A percentile compares a stretch with the other conserved stretches of the same genome.
Evolutionary conservation across 129 eudicot genomes (phyloP).

Genomic region (Chrysanthemum makinoi): DNA sequence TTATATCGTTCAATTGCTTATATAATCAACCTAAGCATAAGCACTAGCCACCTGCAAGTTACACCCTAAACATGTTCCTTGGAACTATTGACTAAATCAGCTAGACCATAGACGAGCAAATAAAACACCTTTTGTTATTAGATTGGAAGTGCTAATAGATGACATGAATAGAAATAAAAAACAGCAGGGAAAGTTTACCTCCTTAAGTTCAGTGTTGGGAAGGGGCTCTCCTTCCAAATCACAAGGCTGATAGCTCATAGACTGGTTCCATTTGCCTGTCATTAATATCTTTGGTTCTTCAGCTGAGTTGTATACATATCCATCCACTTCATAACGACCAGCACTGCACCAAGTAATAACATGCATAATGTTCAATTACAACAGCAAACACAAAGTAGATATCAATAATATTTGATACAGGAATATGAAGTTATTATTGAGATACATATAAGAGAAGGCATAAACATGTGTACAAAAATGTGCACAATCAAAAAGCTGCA

Average conservation of each 20-base stretch:
- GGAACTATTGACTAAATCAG: not conserved
- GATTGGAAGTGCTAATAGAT: not conserved
- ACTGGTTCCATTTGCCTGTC: conserved; percentile 94
- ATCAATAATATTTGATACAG: not conserved
- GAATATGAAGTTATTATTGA: too few species aligned
- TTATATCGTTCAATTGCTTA: too few species aligned
- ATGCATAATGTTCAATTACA: conserved; percentile 13
- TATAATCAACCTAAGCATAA: too few species aligned
- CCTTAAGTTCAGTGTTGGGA: conserved; percentile 77
- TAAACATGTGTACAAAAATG: too few species aligned
- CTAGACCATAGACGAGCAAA: not conserved
- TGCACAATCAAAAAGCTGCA: not conserved
- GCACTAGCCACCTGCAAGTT: too few species aligned
- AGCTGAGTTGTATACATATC: conserved; percentile 77
- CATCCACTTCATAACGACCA: conserved; percentile 94
- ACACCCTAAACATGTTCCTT: too few species aligned
- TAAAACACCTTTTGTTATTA: not conserved
- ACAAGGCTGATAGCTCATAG: conserved; percentile 92
- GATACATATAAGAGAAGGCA: too few species aligned
- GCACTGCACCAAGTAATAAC: conserved; percentile 52
- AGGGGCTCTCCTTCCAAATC: conserved; percentile 93
- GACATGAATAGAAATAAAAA: not conserved
- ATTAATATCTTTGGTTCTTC: conserved; percentile 93
- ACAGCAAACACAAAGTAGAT: not conserved
- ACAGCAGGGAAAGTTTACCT: conserved; percentile 43